A percentile compares a stretch with the other conserved stretches of the same genome.
These are phyloP conservation scores for Kalanchoe fedtschenkoi DNA, from an alignment of 164 flowering plant genomes.

Conservation along the genomic window DNA sequence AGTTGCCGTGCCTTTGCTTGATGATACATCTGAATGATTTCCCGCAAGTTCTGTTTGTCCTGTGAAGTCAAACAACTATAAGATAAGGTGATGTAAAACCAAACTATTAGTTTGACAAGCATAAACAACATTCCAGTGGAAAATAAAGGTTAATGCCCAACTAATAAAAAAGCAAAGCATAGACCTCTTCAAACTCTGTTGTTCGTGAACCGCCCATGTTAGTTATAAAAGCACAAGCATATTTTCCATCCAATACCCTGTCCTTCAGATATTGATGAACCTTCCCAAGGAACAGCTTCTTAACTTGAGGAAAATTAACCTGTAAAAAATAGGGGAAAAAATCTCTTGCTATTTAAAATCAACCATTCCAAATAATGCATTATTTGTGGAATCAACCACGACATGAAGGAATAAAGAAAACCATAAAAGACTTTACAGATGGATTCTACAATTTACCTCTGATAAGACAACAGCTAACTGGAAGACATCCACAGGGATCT, in stretches of 20 bases:
- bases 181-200: conserved; percentile 62
- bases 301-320: conserved; percentile 59
- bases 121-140: background rate
- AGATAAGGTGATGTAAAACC: background rate
- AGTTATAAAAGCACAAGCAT: conserved; percentile 70
- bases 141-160: background rate
- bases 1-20: conserved; percentile 56
- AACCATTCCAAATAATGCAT: background rate
- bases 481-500: conserved; percentile 71
- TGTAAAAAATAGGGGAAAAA: conserved; percentile 12
- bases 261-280: conserved; percentile 85
- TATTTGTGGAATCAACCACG: background rate
- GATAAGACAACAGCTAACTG: conserved; percentile 58
- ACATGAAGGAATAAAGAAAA: background rate
- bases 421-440: background rate
- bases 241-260: conserved; percentile 69
- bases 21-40: conserved; percentile 67
- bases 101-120: background rate
- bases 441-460: conserved; percentile 39
- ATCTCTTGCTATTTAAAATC: background rate
- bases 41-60: conserved; percentile 63
- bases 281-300: conserved; percentile 59
- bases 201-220: conserved; percentile 23
- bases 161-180: background rate
- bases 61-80: conserved; percentile 19